Conservation (phyloP, 139 green algal species). For the Desmodesmus armatus region DNA sequence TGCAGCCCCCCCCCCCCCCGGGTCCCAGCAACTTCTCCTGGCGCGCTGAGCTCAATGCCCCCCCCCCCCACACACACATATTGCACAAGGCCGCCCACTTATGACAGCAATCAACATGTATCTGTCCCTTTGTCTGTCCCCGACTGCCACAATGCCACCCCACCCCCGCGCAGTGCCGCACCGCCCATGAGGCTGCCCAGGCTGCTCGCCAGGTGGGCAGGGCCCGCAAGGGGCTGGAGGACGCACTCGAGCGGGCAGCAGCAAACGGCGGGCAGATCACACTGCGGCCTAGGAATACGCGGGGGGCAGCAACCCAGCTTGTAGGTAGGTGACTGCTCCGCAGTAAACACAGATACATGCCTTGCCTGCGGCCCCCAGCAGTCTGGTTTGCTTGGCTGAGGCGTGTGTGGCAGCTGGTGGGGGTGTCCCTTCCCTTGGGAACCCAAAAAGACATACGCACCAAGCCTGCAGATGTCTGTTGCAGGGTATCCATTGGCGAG, state of each 20-base stretch:
- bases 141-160: constrained; percentile 6
- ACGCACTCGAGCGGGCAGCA: constrained; percentile 43
- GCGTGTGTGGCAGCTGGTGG: neutral
- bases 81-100: no score
- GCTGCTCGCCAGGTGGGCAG: constrained; percentile 24
- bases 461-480: no score
- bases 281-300: constrained; percentile 39
- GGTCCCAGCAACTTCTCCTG: neutral
- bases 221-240: constrained; percentile 57
- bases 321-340: neutral
- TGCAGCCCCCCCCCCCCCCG: no score
- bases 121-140: neutral
- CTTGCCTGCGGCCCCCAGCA: neutral
- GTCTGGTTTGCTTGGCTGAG: neutral
- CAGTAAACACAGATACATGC: no score
- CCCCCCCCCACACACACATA: no score
- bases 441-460: no score
- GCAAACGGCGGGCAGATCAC: constrained; percentile 46
- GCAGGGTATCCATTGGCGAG: no score
- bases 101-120: constrained; percentile 6
- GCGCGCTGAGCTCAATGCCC: no score
- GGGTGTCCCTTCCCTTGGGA: no score
- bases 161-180: constrained; percentile 37
- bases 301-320: neutral
- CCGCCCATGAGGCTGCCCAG: constrained; percentile 46